A percentile compares a stretch with the other conserved stretches of the same genome.
phyloP scores from a whole-genome alignment of 129 eudicot species.

The Sambucus nigra region DNA sequence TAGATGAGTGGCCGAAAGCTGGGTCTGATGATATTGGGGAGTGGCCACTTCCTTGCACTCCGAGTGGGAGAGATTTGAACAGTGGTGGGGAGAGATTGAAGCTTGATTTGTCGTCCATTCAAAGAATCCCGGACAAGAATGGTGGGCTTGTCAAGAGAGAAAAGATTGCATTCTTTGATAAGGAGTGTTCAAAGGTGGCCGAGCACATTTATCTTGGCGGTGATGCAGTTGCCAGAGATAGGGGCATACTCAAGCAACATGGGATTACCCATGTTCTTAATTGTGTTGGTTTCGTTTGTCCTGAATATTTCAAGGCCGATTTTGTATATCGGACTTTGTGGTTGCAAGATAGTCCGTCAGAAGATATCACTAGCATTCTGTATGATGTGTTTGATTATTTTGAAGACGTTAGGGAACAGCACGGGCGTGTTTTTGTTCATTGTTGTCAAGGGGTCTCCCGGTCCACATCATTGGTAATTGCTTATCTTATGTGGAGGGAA shows the following conservation, averaged over 20 bases:
- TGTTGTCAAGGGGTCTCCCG: constrained; percentile 96
- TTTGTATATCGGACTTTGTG: constrained; percentile 66
- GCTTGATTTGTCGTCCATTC: constrained; percentile 62
- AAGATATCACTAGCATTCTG: constrained; percentile 81
- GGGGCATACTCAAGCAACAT: constrained; percentile 54
- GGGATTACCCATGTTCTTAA: constrained; percentile 73
- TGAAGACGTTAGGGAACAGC: constrained; percentile 79
- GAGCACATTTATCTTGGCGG: constrained; percentile 81
- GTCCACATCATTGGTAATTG: constrained; percentile 77
- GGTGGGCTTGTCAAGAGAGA: constrained; percentile 52
- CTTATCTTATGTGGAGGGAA: constrained; percentile 89
- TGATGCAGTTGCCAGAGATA: constrained; percentile 64
- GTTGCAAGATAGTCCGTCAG: constrained; percentile 82
- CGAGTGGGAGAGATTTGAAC: constrained; percentile 51
- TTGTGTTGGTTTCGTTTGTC: constrained; percentile 78
- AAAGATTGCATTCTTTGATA: constrained; percentile 62
- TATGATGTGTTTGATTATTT: constrained; percentile 89
- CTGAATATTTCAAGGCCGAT: constrained; percentile 70
- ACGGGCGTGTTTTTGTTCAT: constrained; percentile 66
- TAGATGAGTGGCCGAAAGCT: constrained; percentile 82
- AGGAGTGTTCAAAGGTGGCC: constrained; percentile 74
- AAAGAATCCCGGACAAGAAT: constrained; percentile 39
- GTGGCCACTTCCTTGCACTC: constrained; percentile 66
- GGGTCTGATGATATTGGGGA: constrained; percentile 86
- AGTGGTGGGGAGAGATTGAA: constrained; percentile 57